Percentiles rank a stretch among this genome's conserved stretches.
Evolutionary conservation across 768 basidiomycete genomes (phyloP).

Genomic region (Royoungia palumana): DNA sequence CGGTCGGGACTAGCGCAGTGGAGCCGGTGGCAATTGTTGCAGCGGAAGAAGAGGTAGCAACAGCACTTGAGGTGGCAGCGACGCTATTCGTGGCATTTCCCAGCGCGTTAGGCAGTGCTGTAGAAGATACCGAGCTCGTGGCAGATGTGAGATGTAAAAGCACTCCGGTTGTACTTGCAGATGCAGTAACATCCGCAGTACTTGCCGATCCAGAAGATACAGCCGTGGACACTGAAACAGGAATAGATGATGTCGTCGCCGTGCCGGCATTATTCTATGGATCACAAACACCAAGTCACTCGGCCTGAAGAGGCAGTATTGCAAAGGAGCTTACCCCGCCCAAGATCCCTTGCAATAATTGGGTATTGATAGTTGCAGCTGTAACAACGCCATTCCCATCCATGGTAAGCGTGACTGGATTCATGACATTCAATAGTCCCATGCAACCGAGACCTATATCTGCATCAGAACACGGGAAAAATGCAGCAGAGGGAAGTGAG

Average conservation of each 20-base stretch:
- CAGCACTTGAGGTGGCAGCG: not conserved
- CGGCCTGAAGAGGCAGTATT: not conserved
- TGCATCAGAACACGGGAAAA: not conserved
- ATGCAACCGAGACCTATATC: slow-evolving; percentile 22
- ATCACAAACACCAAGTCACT: not conserved
- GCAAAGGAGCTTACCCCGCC: not conserved
- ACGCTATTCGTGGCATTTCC: not conserved
- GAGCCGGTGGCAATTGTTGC: not conserved
- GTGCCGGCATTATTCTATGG: not conserved
- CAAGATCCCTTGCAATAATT: slow-evolving; percentile 19
- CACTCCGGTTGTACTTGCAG: not conserved
- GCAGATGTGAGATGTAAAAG: not conserved
- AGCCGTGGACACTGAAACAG: not conserved
- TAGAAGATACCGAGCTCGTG: not conserved
- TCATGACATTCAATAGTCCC: slow-evolving; percentile 18
- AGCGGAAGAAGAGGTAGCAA: not conserved
- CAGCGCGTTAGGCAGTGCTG: not conserved
- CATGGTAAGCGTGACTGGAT: slow-evolving; percentile 23
- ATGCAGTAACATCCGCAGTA: not conserved
- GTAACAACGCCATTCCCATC: slow-evolving; percentile 27
- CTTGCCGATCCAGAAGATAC: not conserved
- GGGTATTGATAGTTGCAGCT: slow-evolving; percentile 22
- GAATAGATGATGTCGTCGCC: not conserved
- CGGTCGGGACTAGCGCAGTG: not conserved
- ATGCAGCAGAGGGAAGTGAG: not conserved